Base-by-base conservation (phyloP, 2,329 filamentous ascomycete genomes). In the Botrytis elliptica region DNA sequence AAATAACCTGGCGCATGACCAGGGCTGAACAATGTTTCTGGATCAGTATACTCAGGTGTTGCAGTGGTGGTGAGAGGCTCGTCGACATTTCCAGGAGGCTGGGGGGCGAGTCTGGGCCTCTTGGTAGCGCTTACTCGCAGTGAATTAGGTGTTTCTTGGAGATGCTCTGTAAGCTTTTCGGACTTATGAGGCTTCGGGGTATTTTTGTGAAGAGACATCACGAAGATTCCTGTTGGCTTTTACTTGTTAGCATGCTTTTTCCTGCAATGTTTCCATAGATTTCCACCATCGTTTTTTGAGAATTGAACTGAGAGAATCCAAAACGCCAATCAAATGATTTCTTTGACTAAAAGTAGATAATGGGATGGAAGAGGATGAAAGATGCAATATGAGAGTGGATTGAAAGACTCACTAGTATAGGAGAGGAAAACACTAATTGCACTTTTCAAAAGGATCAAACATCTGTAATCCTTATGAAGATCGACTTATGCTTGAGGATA, bases 1-100 rank as follows among this genome's bases (percentile, higher is more conserved):
- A 70, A 62, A n/a, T 70, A 70, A 7, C 40, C 55, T 16, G 68
- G 38, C 3, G 52, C 52, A 42, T 70, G 68, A 38, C 68, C 68
- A 18, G 68, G 68, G 40, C 68, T 70, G 1, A 70, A 29, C 5
- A 1, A 3, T 4, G 20, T 14, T 25, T 62, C 22, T 10, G 20
- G 4, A 8, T 36, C 40, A 18, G 18, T 29, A 7, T 62, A 6
- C 8, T 16, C 20, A 6, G 14, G 12, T 0, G 18, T 29, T 2
- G 40, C 7, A 42, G 49, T 57, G 6, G 3, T 12, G 10, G 2
- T 1, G 8, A 18, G 29, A 20, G 22, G 7, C 2, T 38, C 3
- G 14, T 7, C 14, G 1, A 22, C 9, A 6, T 7, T 25, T 14
- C 0, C 12, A 57, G 5, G 3, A 1, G 38, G 10, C 1, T 33